These are phyloP conservation scores for Ustilago curta DNA, from an alignment of 1,284 basidiomycete species.

Conservation along the genomic window DNA sequence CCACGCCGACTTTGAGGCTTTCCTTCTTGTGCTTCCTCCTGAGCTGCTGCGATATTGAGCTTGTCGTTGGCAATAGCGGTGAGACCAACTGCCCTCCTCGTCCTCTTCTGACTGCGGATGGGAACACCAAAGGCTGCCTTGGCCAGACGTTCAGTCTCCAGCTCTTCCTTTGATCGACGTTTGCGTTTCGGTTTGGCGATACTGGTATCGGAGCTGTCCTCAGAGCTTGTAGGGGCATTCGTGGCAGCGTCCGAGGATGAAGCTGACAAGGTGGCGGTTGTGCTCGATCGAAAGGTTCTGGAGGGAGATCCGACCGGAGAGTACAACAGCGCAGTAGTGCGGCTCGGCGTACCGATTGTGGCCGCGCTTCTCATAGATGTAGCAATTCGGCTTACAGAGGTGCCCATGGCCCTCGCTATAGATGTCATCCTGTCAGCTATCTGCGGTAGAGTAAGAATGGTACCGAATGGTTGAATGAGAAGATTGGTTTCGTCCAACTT, in stretches of 20 bases:
- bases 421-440: slow-evolving; percentile 1
- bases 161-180: slow-evolving; percentile 22
- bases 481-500: not conserved
- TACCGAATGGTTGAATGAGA: not conserved
- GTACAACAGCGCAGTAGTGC: not conserved
- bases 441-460: not conserved
- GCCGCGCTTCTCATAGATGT: slow-evolving; percentile 4
- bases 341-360: not conserved
- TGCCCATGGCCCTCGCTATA: slow-evolving; percentile 5
- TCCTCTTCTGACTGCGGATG: slow-evolving; percentile 14
- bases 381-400: slow-evolving; percentile 3
- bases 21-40: not conserved
- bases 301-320: slow-evolving; percentile 5
- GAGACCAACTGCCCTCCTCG: slow-evolving; percentile 14
- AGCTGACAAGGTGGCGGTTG: not conserved
- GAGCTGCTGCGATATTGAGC: not conserved
- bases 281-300: slow-evolving; percentile 16
- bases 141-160: slow-evolving; percentile 23
- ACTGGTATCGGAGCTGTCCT: not conserved
- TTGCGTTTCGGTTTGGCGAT: slow-evolving; percentile 16
- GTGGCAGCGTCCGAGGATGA: not conserved
- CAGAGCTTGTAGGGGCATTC: not conserved
- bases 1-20: slow-evolving; percentile 1
- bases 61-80: not conserved
- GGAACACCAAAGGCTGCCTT: slow-evolving; percentile 22